Conservation (phyloP, 306 rosid species). For the Lablab purpureus region DNA sequence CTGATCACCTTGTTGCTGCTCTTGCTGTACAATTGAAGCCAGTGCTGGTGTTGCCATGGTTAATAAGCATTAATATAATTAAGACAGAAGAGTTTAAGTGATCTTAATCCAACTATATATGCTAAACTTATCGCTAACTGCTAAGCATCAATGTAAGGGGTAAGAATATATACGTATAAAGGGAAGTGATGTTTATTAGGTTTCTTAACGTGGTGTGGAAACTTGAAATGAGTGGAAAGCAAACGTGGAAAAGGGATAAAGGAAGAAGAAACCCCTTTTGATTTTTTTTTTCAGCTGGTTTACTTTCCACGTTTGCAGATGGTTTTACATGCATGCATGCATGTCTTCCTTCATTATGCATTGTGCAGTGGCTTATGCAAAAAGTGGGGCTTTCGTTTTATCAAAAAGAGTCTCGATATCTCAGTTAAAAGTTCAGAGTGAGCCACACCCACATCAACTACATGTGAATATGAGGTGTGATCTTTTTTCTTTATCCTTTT, state of each 20-base stretch:
- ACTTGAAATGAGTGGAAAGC: constrained; percentile 54
- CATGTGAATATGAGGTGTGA: background rate
- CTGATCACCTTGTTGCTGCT: constrained; percentile 31
- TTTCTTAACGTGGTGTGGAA: constrained; percentile 43
- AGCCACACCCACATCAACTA: constrained; percentile 7
- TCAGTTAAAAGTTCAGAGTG: background rate
- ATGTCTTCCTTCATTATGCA: background rate
- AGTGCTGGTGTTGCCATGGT: constrained; percentile 42
- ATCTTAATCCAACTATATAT: background rate
- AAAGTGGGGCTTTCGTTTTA: constrained; percentile 27
- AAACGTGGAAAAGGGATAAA: constrained; percentile 58
- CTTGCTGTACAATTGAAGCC: constrained; percentile 29
- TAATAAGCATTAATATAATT: background rate
- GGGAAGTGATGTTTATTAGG: constrained; percentile 14
- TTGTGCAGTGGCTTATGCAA: background rate
- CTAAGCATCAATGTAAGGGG: background rate
- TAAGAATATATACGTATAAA: background rate
- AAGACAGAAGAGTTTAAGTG: background rate
- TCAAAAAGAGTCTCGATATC: background rate
- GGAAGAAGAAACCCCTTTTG: constrained; percentile 13
- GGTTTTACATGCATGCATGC: constrained; percentile 38
- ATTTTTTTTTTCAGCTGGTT: background rate
- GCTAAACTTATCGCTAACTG: background rate
- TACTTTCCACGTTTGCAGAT: constrained; percentile 35
- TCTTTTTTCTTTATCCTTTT: background rate